Base-by-base conservation (phyloP, 306 rosid species). In the Hippophae gyantsensis region DNA sequence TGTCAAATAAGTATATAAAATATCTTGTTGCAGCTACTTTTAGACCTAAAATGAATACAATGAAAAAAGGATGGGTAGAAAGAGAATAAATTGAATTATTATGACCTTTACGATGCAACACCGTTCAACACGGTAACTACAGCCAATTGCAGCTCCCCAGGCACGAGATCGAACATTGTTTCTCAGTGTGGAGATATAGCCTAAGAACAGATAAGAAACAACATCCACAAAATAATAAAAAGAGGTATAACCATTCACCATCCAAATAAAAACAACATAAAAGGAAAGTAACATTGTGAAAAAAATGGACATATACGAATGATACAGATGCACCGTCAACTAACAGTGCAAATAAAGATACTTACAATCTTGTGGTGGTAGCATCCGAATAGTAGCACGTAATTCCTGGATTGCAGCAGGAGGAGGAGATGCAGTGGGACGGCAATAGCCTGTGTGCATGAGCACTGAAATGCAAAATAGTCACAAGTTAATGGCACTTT, bases 91-190 rank as follows among this genome's bases (percentile, higher is more conserved):
- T 52, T 38, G 13, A 61, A 55, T 64, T 60, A 23, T 54, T 52
- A 76, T 45, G 62, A 90, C 97, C 97, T 90, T 90, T 66, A 87
- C 83, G 43, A 90, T 90, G 87, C 96, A 90, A 59, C 98, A 90
- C 64, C 84, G 79, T 76, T 90, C 96, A 69, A 90, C 82, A 64
- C 78, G 74, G 66, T 83, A 90, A 68, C 98, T 90, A 78, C 98
- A 87, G 68, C 98, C 96, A 79, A 83, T 83, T 74, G 96, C 89
- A 70, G 96, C 98, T 71, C 96, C 98, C 98, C 98, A 90, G 6
- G 96, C 96, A 56, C 98, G 98, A 25, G 98, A 90, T 45, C 98
- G 92, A 27, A 90, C 96, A 64, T 87, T 90, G 73, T 90, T 90
- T 79, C 98, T 82, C 76, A 83, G 66, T 44, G 96, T 81, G 43